Base-by-base conservation (phyloP, 2,329 filamentous ascomycete species). In the Pyrenophora teres region DNA sequence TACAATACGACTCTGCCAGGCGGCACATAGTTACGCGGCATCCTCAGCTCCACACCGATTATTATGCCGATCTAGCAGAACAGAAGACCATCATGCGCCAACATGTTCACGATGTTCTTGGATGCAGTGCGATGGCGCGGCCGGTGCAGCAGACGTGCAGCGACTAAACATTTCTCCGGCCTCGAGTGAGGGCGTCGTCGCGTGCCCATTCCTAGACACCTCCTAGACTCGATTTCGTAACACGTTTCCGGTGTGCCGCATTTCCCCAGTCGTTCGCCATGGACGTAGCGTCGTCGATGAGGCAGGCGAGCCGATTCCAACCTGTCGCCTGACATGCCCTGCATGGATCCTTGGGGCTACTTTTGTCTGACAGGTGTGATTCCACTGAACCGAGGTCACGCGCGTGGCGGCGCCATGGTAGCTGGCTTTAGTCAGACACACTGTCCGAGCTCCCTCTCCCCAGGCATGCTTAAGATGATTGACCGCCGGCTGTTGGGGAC, bases 351-450 rank as follows among this genome's bases (percentile, higher is more conserved):
- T 27, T 30, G 23, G 30, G 39, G 52, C 42, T 44, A 33, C 46
- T 47, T 18, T 21, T 39, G 40, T 50, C 27, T 44, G 46, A 37
- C 40, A 44, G 23, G 46, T 12, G 23, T 32, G 31, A 27, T 32
- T 30, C 30, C 40, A 23, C 51, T 48, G 46, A 48, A 44, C 57
- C 60, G 58, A 67, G 65, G 62, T 68, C 65, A 67, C 62, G 62
- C 64, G 63, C 43, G 32, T 60, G n/a, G n/a, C n/a, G 54, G 50
- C 57, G 56, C 54, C 59, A 30, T 44, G 32, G 40, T 41, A 30
- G 23, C 8, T 25, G 23, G 45, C 56, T 50, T 59, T 50, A 38
- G 42, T 38, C 42, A 56, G 47, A 15, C 40, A 27, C 40, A 33
- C 43, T 32, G 63, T 62, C 60, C 59, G 53, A 60, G 62, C 60